Base-by-base conservation (phyloP, 495 filamentous ascomycete species). In the Chaetomium cochliodes region DNA sequence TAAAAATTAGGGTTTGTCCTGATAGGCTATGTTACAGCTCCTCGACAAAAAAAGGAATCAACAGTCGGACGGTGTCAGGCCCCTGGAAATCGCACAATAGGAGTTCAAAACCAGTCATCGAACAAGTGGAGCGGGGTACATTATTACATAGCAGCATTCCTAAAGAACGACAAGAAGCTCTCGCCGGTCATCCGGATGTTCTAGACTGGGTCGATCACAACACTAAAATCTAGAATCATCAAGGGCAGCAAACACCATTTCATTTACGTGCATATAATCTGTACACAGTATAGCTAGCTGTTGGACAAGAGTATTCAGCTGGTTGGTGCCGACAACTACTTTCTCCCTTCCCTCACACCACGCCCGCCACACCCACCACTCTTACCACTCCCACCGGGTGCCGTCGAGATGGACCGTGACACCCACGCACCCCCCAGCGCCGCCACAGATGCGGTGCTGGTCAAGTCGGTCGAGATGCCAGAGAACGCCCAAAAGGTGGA, bases 391-490 rank as follows among this genome's bases (percentile, higher is more conserved):
- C n/a, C 18, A 20, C n/a, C 46, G 46, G 23, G 46, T 23, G n/a
- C 18, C 12, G 25, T 16, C 13, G 33, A 18, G 25, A 79, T 74
- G 73, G 63, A 69, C 8, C 55, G n/a, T n/a, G n/a, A n/a, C n/a
- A n/a, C 67, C n/a, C 76, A 79, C 60, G 60, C 64, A 4, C 80
- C 85, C 22, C 92, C 92, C 30, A 73, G 83, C 26, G 84, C 84
- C 52, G 92, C 88, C 65, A 89, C 87, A 20, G 84, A 90, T 74
- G 93, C 94, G 12, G 94, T 98, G 22, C 82, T 98, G n/a, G 88
- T 92, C 64, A 85, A 89, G 42, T 98, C 94, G 3, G 88, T 87
- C 44, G 89, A 92, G 22, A 85, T 98, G 50, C 92, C 96, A 3
- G 81, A 84, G 62, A 87, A 81, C 23, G 82, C 88, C 5, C 85